These are phyloP conservation scores for Verticillium tricorpus DNA, from an alignment of 2,329 filamentous ascomycete genomes.

Conservation along the genomic window DNA sequence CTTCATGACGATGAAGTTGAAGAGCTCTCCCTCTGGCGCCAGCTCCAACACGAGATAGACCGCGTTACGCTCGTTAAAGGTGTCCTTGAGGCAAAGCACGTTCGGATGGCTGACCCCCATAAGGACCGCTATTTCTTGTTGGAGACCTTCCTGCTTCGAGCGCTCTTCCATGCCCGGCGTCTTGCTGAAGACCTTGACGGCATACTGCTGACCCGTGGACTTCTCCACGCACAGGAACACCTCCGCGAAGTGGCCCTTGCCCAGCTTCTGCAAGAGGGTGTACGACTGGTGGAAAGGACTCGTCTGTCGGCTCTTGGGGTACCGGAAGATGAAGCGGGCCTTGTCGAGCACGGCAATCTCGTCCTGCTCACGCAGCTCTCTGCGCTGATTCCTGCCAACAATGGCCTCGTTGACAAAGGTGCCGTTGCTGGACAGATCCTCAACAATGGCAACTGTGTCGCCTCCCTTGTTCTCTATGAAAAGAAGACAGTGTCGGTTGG, in stretches of 20 bases:
- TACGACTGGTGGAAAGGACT: conserved; percentile 85
- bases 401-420: conserved; percentile 93
- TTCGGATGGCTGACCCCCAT: conserved; percentile 98
- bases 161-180: conserved; percentile 75
- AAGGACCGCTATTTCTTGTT: conserved; percentile 93
- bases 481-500: conserved; percentile 75
- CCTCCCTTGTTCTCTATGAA: conserved; percentile 57
- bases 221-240: conserved; percentile 91
- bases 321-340: conserved; percentile 86
- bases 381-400: conserved; percentile 85
- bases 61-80: conserved; percentile 84
- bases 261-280: conserved; percentile 75
- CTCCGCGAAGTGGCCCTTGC: conserved; percentile 92
- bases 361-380: conserved; percentile 84
- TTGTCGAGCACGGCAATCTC: conserved; percentile 84
- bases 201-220: conserved; percentile 73
- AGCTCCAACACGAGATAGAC: conserved; percentile 91
- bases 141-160: conserved; percentile 77
- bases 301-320: conserved; percentile 69
- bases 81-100: conserved; percentile 88
- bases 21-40: conserved; percentile 88
- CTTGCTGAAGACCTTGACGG: conserved; percentile 93
- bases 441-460: conserved; percentile 68
- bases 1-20: conserved; percentile 91
- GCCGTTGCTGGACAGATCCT: conserved; percentile 93